A percentile compares a stretch with the other conserved stretches of the same genome.
Evolutionary conservation across 2,329 filamentous ascomycete species (phyloP).

Genomic region (Fusarium clavum): DNA sequence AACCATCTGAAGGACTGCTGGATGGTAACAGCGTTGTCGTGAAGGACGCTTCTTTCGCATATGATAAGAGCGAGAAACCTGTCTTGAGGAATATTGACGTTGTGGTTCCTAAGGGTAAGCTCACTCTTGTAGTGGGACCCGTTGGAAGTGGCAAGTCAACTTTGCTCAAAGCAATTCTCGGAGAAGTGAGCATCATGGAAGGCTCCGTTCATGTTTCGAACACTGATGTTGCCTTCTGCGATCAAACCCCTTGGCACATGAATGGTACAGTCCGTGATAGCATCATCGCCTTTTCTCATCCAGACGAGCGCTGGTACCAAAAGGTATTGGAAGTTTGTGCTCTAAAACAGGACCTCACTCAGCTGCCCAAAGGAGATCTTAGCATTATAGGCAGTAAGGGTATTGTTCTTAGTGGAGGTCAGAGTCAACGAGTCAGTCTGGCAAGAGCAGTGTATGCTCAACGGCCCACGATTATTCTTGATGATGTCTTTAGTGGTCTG

Average conservation of each 20-base stretch:
- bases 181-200: slow-evolving; percentile 37
- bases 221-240: slow-evolving; percentile 37
- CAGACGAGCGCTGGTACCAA: slow-evolving; percentile 48
- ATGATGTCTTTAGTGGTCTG: slow-evolving; percentile 51
- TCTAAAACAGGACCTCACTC: slow-evolving; percentile 42
- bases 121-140: slow-evolving; percentile 48
- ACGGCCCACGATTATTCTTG: slow-evolving; percentile 42
- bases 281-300: slow-evolving; percentile 46
- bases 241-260: slow-evolving; percentile 46
- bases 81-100: slow-evolving; percentile 13
- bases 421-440: slow-evolving; percentile 50
- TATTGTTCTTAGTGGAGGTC: slow-evolving; percentile 53
- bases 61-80: slow-evolving; percentile 12
- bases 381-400: slow-evolving; percentile 53
- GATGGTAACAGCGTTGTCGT: background rate
- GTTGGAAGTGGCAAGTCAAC: slow-evolving; percentile 54
- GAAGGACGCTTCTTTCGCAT: slow-evolving; percentile 20
- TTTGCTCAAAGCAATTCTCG: slow-evolving; percentile 48
- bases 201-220: slow-evolving; percentile 15
- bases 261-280: slow-evolving; percentile 51
- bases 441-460: slow-evolving; percentile 49
- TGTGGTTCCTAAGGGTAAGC: slow-evolving; percentile 1
- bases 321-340: slow-evolving; percentile 43
- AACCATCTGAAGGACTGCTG: fast-evolving
- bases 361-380: slow-evolving; percentile 49